These are phyloP conservation scores for Cutaneotrichosporon cavernicola DNA, from an alignment of 1,284 basidiomycete species.

Conservation along the genomic window DNA sequence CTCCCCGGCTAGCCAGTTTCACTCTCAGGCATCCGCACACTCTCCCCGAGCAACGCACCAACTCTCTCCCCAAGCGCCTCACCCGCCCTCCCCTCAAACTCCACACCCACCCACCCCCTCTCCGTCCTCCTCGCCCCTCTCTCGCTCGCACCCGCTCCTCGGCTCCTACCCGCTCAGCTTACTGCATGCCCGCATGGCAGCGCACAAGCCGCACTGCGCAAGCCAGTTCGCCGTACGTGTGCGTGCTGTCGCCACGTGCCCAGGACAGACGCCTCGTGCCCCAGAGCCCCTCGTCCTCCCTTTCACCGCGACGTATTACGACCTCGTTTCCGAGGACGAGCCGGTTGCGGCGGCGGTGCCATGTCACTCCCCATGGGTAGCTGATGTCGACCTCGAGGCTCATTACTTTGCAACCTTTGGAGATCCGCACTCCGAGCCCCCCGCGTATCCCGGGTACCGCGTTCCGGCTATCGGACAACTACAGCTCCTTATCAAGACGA, in stretches of 20 bases:
- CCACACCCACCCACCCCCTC: background rate
- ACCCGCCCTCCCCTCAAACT: background rate
- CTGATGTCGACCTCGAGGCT: conserved; percentile 46
- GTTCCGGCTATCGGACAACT: conserved; percentile 57
- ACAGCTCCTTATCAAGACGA: conserved; percentile 57
- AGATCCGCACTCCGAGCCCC: conserved; percentile 27
- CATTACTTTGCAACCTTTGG: conserved; percentile 32
- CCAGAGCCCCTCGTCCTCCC: conserved; percentile 39
- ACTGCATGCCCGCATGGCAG: conserved; percentile 47
- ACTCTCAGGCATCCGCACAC: background rate
- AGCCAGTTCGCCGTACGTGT: conserved; percentile 35
- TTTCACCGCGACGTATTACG: conserved; percentile 49
- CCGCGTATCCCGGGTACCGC: conserved; percentile 56
- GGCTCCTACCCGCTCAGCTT: conserved; percentile 47
- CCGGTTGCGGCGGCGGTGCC: conserved; percentile 17
- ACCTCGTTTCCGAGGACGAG: conserved; percentile 30
- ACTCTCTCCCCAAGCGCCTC: background rate
- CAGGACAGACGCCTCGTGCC: conserved; percentile 29
- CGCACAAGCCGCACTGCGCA: conserved; percentile 35
- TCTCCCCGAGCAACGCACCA: background rate
- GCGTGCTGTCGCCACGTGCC: conserved; percentile 19
- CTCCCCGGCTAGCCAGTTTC: background rate
- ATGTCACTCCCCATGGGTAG: conserved; percentile 48
- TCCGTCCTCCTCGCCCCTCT: conserved; percentile 20
- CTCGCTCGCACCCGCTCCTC: conserved; percentile 45